Evolutionary conservation across 305 asterid genomes (phyloP).

Genomic region (Fraxinus nigra): DNA sequence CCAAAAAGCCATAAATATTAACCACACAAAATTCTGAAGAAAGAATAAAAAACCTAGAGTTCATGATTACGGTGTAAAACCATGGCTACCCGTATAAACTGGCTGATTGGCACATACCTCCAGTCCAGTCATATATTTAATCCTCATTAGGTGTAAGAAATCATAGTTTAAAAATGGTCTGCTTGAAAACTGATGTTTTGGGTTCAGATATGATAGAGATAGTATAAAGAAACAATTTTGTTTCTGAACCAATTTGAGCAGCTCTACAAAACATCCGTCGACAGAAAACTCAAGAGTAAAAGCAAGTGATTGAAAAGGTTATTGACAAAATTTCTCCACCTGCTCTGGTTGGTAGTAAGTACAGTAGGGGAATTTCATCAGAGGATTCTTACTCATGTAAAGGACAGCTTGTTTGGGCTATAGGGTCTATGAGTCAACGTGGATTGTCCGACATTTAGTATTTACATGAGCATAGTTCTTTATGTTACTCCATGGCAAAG

Average conservation of each 20-base stretch:
- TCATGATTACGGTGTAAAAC: not conserved
- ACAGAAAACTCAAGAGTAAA: not conserved
- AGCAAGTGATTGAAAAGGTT: not conserved
- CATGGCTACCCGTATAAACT: not conserved
- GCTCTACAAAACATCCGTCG: not conserved
- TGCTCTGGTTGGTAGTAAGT: not conserved
- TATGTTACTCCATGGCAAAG: not conserved
- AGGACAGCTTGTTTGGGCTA: not conserved
- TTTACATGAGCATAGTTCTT: not conserved
- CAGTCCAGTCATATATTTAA: not conserved
- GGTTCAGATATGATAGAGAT: not conserved
- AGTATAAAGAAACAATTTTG: not conserved
- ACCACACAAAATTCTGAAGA: not conserved
- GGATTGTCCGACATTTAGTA: not conserved
- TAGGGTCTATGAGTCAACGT: not conserved
- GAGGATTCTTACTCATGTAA: not conserved
- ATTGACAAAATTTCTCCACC: not conserved
- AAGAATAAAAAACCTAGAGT: constrained; percentile 6
- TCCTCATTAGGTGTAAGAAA: not conserved
- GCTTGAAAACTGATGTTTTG: not conserved
- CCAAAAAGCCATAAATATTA: constrained; percentile 7
- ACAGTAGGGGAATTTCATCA: not conserved
- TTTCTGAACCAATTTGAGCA: not conserved
- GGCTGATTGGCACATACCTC: not conserved
- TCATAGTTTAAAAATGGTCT: not conserved